phyloP scores from a whole-genome alignment of 441 rosid species.

The Populus hybrid region DNA sequence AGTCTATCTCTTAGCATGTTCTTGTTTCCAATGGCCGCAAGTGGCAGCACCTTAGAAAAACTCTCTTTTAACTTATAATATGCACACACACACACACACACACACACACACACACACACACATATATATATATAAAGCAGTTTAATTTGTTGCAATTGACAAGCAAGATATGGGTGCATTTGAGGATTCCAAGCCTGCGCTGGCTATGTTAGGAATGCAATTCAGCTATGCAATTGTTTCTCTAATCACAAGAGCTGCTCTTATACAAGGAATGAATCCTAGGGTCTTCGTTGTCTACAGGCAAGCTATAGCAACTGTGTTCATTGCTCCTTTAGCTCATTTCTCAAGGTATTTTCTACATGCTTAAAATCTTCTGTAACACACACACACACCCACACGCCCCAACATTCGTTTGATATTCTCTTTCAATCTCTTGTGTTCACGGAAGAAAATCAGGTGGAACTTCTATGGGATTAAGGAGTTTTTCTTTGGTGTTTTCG shows the following conservation, averaged over 20 bases:
- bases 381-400: not conserved
- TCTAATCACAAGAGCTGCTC: conserved; percentile 43
- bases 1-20: not conserved
- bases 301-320: conserved; percentile 45
- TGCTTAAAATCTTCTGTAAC: not conserved
- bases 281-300: conserved; percentile 48
- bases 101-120: too few relatives aligned
- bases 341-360: conserved; percentile 22
- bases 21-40: not conserved
- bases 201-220: conserved; percentile 49
- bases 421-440: not conserved
- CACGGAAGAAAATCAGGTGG: conserved; percentile 24
- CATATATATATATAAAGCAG: not conserved
- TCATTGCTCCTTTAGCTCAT: conserved; percentile 42
- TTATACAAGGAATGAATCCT: conserved; percentile 47
- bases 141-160: not conserved
- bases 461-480: conserved; percentile 31
- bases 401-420: not conserved
- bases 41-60: not conserved
- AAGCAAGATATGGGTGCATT: conserved; percentile 24
- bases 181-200: conserved; percentile 31
- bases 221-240: conserved; percentile 36
- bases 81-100: too few relatives aligned
- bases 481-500: conserved; percentile 42
- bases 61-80: too few relatives aligned